Evolutionary conservation across 805 yeast genomes (phyloP).

Genomic region (Wickerhamiella bombiphila): DNA sequence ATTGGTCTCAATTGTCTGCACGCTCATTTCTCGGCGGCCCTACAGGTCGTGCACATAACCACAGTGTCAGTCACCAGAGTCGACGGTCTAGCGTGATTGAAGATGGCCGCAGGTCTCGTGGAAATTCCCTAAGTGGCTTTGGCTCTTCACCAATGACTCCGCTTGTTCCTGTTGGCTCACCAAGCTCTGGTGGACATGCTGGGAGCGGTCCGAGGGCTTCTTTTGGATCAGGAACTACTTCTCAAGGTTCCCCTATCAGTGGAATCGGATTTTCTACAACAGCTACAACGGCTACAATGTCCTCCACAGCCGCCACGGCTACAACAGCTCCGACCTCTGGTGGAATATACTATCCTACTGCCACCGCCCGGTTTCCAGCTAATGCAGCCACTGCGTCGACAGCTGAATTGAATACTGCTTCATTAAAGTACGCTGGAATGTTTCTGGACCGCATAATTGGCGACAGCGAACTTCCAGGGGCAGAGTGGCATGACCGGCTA

Average conservation of each 20-base stretch:
- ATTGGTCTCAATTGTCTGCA: neutral
- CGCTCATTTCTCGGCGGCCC: neutral
- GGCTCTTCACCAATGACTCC: no score
- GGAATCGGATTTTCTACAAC: neutral
- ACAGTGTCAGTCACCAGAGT: neutral
- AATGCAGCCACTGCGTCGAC: constrained; percentile 9
- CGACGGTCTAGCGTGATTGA: neutral
- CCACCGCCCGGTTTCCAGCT: constrained; percentile 12
- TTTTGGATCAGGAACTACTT: no score
- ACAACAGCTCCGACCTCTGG: neutral
- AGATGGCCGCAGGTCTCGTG: neutral
- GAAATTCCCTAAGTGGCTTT: neutral
- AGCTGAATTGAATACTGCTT: constrained; percentile 22
- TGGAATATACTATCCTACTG: neutral
- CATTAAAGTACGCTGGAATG: constrained; percentile 19
- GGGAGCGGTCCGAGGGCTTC: no score
- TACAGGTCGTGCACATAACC: no score
- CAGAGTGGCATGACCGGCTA: constrained; percentile 47
- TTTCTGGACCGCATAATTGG: constrained; percentile 22
- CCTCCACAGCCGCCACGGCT: no score
- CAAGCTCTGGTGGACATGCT: no score
- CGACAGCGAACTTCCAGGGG: constrained; percentile 25
- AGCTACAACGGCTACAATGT: no score
- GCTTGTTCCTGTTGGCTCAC: no score
- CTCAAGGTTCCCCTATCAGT: no score